phyloP scores from a whole-genome alignment of 2,329 filamentous ascomycete genomes.

The Alternaria ventricosa region DNA sequence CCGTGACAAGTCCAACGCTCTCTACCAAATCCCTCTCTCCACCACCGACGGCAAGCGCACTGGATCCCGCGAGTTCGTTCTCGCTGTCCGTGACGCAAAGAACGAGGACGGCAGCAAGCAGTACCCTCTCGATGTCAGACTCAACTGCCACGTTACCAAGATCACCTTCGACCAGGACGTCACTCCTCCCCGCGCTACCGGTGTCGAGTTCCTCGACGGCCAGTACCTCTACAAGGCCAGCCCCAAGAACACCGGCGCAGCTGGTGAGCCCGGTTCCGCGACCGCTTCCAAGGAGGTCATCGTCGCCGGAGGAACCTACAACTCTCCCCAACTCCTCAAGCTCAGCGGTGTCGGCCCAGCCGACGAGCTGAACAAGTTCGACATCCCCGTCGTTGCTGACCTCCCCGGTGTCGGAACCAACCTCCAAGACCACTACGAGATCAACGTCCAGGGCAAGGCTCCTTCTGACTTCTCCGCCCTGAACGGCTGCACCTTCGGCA shows the following conservation, averaged over 20 bases:
- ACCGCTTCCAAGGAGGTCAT: conserved; percentile 43
- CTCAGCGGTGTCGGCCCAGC: conserved; percentile 68
- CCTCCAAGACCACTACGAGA: conserved; percentile 67
- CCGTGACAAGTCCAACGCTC: conserved; percentile 57
- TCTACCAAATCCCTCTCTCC: conserved; percentile 66
- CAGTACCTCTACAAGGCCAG: conserved; percentile 52
- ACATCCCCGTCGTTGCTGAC: conserved; percentile 62
- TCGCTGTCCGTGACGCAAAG: conserved; percentile 57
- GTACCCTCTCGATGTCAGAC: conserved; percentile 64
- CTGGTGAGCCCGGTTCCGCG: conserved; percentile 48
- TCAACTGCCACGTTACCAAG: conserved; percentile 70
- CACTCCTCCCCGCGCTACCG: conserved; percentile 57
- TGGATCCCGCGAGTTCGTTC: conserved; percentile 63
- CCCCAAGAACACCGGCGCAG: conserved; percentile 39
- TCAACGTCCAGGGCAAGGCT: conserved; percentile 55
- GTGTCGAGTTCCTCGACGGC: conserved; percentile 53
- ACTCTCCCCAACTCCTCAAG: conserved; percentile 70
- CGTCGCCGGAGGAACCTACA: conserved; percentile 60
- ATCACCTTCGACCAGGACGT: conserved; percentile 69
- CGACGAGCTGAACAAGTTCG: conserved; percentile 58
- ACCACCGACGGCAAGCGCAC: conserved; percentile 58
- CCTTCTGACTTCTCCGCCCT: conserved; percentile 45
- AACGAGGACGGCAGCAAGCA: conserved; percentile 59
- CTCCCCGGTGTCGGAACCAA: conserved; percentile 69
- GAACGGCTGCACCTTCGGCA: conserved; percentile 51